phyloP scores from a whole-genome alignment of 2,329 filamentous ascomycete genomes.

The Penicillium sp. region DNA sequence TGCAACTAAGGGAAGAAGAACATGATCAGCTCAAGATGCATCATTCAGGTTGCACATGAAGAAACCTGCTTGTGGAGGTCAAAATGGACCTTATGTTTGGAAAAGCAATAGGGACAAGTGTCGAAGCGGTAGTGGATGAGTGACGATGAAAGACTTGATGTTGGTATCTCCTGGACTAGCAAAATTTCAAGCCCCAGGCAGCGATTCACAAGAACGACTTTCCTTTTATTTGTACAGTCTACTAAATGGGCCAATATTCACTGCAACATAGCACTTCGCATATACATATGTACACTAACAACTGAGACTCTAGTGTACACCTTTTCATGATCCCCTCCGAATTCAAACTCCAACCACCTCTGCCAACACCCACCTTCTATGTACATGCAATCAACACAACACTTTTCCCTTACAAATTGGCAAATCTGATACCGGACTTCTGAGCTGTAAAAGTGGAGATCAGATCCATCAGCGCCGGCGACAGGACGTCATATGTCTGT shows the following conservation, averaged over 20 bases:
- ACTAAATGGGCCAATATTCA: background rate
- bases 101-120: background rate
- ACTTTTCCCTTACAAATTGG: constrained; percentile 22
- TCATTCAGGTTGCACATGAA: background rate
- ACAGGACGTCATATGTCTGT: constrained; percentile 62
- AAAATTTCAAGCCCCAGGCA: background rate
- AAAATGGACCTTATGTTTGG: background rate
- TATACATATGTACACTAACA: background rate
- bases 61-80: background rate
- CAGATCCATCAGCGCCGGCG: constrained; percentile 61
- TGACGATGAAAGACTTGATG: too few species aligned
- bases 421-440: constrained; percentile 37
- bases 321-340: background rate
- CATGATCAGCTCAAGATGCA: background rate
- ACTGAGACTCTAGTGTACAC: background rate
- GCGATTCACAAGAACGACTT: background rate
- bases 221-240: background rate
- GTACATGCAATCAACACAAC: background rate
- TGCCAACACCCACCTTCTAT: background rate
- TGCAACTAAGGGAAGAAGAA: background rate
- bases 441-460: constrained; percentile 56
- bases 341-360: background rate
- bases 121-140: background rate
- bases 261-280: background rate
- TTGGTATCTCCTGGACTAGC: too few species aligned